Conservation (phyloP, 2,329 filamentous ascomycete species). For the Fragosphaeria purpurea region DNA sequence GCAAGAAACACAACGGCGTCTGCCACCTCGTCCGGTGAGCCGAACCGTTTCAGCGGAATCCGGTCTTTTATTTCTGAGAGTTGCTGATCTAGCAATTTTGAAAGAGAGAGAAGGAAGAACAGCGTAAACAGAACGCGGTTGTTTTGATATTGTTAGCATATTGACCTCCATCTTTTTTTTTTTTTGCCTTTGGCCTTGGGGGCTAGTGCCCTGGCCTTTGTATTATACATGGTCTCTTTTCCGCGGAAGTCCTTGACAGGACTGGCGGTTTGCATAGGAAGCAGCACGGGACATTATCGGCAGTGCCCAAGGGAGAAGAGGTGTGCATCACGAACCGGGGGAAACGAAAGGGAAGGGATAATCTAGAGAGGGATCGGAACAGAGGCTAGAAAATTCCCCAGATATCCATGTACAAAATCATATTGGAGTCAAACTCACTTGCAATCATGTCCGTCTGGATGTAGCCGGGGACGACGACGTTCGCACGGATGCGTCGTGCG, state of each 20-base stretch:
- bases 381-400: too few relatives aligned
- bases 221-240: too few relatives aligned
- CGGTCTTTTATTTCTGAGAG: neutral
- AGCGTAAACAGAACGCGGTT: neutral
- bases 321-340: neutral
- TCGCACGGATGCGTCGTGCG: conserved; percentile 57
- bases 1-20: conserved; percentile 71
- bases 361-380: too few relatives aligned
- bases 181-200: neutral
- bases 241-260: too few relatives aligned
- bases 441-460: conserved; percentile 72
- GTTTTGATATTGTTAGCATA: conserved; percentile 6
- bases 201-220: too few relatives aligned
- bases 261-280: too few relatives aligned
- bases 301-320: too few relatives aligned
- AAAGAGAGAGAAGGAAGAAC: neutral
- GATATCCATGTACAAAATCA: too few relatives aligned
- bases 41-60: conserved; percentile 61
- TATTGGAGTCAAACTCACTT: conserved; percentile 35
- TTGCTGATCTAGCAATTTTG: conserved; percentile 2
- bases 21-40: conserved; percentile 61
- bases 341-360: conserved; percentile 1
- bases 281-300: too few relatives aligned
- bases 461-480: conserved; percentile 75
- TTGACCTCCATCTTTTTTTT: neutral